These are phyloP conservation scores for Ceratorhiza oryzae-sativae DNA, from an alignment of 1,284 basidiomycete genomes.

Conservation along the genomic window DNA sequence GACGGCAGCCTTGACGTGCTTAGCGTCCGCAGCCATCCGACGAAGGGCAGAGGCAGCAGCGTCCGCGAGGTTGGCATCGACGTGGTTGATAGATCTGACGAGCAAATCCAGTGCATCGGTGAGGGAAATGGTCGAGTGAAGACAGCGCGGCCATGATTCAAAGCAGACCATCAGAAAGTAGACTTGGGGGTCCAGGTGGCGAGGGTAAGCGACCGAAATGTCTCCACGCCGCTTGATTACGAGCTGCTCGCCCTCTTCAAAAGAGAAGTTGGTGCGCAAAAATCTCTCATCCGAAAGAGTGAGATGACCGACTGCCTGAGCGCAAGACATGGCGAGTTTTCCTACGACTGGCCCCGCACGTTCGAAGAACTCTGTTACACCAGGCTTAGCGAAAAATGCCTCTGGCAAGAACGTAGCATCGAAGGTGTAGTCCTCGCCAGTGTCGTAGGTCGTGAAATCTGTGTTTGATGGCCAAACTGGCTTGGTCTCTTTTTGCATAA, in stretches of 20 bases:
- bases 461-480: constrained; percentile 78
- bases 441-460: constrained; percentile 68
- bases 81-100: constrained; percentile 80
- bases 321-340: constrained; percentile 68
- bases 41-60: constrained; percentile 74
- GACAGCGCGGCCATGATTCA: constrained; percentile 84
- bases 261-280: constrained; percentile 65
- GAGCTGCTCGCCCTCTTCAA: constrained; percentile 73
- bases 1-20: constrained; percentile 68
- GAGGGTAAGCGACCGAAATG: constrained; percentile 70
- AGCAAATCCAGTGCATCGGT: constrained; percentile 80
- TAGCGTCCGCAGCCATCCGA: constrained; percentile 72
- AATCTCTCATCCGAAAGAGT: constrained; percentile 83
- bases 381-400: constrained; percentile 64
- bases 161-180: constrained; percentile 81
- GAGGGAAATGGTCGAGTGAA: constrained; percentile 63
- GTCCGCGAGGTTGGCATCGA: constrained; percentile 77
- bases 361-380: constrained; percentile 80
- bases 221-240: constrained; percentile 73
- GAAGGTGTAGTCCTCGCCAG: constrained; percentile 69
- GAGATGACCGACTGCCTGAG: constrained; percentile 75
- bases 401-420: constrained; percentile 65
- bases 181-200: constrained; percentile 68
- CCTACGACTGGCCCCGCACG: constrained; percentile 69
- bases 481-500: constrained; percentile 72